phyloP scores from a whole-genome alignment of 352 stramenopile species.

The Phytophthora citrophthora region DNA sequence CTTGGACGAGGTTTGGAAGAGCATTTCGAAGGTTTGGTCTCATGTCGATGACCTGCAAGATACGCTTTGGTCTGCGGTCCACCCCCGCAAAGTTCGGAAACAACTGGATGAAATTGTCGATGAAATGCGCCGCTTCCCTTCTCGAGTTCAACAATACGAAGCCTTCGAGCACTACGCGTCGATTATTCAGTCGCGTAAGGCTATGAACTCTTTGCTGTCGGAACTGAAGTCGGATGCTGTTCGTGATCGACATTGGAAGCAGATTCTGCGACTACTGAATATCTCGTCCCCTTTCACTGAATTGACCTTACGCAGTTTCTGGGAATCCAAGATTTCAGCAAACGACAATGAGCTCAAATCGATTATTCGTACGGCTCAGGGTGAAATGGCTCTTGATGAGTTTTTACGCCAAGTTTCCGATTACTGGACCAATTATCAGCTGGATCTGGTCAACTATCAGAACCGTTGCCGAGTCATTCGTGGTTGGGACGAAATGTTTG shows the following conservation, averaged over 20 bases:
- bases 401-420: conserved; percentile 96
- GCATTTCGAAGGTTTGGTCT: conserved; percentile 90
- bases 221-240: conserved; percentile 99
- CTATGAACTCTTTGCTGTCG: conserved; percentile 94
- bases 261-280: conserved; percentile 95
- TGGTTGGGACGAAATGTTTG: conserved; percentile 99
- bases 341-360: conserved; percentile 96
- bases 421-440: conserved; percentile 90
- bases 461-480: conserved; percentile 97
- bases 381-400: conserved; percentile 99
- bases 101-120: conserved; percentile 97
- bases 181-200: conserved; percentile 94
- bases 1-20: conserved; percentile 98
- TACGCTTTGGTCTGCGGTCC: conserved; percentile 93
- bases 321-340: conserved; percentile 93
- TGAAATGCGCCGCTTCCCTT: conserved; percentile 95
- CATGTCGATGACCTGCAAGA: conserved; percentile 94
- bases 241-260: conserved; percentile 99
- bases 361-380: conserved; percentile 98
- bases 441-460: conserved; percentile 94
- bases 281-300: conserved; percentile 94
- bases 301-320: conserved; percentile 97
- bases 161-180: conserved; percentile 95
- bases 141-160: conserved; percentile 98
- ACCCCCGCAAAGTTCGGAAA: conserved; percentile 96